Percentiles rank a stretch among this genome's conserved stretches.
Conservation (phyloP, 1,284 basidiomycete species). For the Kalmanozyma brasiliensis region DNA sequence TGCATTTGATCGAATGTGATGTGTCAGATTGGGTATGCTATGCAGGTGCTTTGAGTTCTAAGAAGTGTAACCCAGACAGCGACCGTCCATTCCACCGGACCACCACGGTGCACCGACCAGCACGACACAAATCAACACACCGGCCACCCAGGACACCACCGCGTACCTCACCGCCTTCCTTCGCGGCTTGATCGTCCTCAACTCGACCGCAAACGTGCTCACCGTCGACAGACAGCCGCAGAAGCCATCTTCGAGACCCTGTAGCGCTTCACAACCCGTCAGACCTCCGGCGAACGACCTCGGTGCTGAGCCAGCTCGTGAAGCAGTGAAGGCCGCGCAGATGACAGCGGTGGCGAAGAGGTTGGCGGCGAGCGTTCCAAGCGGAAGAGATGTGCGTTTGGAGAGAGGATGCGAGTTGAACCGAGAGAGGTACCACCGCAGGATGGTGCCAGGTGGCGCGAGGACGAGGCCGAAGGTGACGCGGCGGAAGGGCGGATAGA, state of each 20-base stretch:
- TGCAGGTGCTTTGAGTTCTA: not conserved
- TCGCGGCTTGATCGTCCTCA: constrained; percentile 72
- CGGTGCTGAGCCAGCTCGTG: constrained; percentile 30
- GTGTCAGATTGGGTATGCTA: constrained; percentile 1
- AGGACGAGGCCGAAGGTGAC: constrained; percentile 90
- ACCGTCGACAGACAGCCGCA: constrained; percentile 95
- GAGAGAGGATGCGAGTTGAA: constrained; percentile 78
- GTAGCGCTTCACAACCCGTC: constrained; percentile 53
- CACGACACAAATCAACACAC: constrained; percentile 54
- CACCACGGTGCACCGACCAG: constrained; percentile 63
- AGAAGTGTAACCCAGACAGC: constrained; percentile 39
- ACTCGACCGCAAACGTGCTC: constrained; percentile 89
- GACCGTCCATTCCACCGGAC: constrained; percentile 53
- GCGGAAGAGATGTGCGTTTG: constrained; percentile 72
- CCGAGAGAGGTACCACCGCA: constrained; percentile 79
- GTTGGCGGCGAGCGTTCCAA: constrained; percentile 90
- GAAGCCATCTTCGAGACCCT: constrained; percentile 81
- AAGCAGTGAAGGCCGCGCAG: constrained; percentile 44
- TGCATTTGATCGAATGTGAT: not conserved
- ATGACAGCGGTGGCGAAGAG: constrained; percentile 72
- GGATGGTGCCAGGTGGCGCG: constrained; percentile 85
- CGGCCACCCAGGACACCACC: constrained; percentile 48
- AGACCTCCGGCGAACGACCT: constrained; percentile 15
- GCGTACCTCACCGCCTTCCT: constrained; percentile 56
- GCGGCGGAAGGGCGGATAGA: constrained; percentile 78